These are phyloP conservation scores for Laetiporus sulphureus DNA, from an alignment of 1,284 basidiomycete genomes.

Conservation along the genomic window DNA sequence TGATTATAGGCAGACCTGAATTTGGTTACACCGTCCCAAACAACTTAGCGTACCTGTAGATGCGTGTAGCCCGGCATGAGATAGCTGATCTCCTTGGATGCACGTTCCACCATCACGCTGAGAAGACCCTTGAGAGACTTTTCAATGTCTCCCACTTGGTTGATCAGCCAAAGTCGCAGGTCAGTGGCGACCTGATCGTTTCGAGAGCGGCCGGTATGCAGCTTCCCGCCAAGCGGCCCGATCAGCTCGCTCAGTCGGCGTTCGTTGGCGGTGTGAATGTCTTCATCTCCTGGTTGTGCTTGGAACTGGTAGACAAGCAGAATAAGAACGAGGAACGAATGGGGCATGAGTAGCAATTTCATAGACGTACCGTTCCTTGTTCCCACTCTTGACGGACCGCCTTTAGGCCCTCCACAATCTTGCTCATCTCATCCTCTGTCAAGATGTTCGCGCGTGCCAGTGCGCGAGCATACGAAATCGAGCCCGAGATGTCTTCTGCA, in stretches of 20 bases:
- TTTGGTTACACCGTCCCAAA: not conserved
- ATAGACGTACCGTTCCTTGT: slow-evolving; percentile 50
- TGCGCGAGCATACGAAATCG: slow-evolving; percentile 92
- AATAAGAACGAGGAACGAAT: not conserved
- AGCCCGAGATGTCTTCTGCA: slow-evolving; percentile 86
- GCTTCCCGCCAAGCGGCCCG: slow-evolving; percentile 84
- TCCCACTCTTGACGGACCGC: slow-evolving; percentile 85
- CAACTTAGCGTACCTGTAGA: slow-evolving; percentile 61
- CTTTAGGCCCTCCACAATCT: slow-evolving; percentile 77
- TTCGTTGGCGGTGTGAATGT: slow-evolving; percentile 99
- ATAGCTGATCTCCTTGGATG: slow-evolving; percentile 87
- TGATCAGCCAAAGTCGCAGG: slow-evolving; percentile 93
- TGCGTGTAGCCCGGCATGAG: slow-evolving; percentile 97
- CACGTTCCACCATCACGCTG: slow-evolving; percentile 84
- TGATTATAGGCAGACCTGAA: slow-evolving; percentile 24
- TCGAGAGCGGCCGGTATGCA: slow-evolving; percentile 93
- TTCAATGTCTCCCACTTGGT: slow-evolving; percentile 70
- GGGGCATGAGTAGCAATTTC: not conserved
- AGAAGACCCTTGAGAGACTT: slow-evolving; percentile 75
- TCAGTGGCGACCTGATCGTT: slow-evolving; percentile 99
- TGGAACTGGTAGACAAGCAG: slow-evolving; percentile 46
- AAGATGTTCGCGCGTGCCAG: slow-evolving; percentile 78
- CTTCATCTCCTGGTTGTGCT: slow-evolving; percentile 83
- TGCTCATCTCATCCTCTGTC: slow-evolving; percentile 64
- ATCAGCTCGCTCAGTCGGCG: slow-evolving; percentile 91